Percentiles rank a stretch among this genome's conserved stretches.
Conservation (phyloP, 306 rosid species). For the Cicer yamashitae region DNA sequence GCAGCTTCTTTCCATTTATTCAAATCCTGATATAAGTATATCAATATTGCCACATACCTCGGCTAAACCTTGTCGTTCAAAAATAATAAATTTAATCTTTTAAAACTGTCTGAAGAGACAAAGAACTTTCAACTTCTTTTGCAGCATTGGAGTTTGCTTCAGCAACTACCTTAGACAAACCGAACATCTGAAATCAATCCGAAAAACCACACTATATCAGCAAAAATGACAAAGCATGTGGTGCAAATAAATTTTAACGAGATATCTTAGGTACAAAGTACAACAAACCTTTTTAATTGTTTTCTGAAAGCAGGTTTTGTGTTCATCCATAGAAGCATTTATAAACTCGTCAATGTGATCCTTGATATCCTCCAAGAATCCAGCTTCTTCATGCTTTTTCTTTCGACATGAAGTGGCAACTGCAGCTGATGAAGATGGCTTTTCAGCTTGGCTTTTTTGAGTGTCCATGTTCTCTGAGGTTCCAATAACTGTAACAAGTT, state of each 20-base stretch:
- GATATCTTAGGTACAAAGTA: conserved; percentile 6
- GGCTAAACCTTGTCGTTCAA: neutral
- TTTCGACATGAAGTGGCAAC: conserved; percentile 67
- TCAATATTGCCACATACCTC: neutral
- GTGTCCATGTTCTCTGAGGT: conserved; percentile 59
- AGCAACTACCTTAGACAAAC: conserved; percentile 80
- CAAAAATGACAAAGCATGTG: conserved; percentile 7
- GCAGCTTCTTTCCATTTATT: neutral
- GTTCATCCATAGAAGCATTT: conserved; percentile 90
- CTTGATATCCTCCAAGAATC: conserved; percentile 81
- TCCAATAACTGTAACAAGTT: conserved; percentile 39
- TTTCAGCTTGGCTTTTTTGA: conserved; percentile 54
- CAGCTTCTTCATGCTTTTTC: conserved; percentile 78
- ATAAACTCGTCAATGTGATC: conserved; percentile 92
- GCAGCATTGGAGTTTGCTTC: conserved; percentile 57
- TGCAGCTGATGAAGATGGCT: conserved; percentile 49
- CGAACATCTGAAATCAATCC: conserved; percentile 74
- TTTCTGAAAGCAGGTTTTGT: conserved; percentile 81
- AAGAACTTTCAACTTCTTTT: conserved; percentile 79
- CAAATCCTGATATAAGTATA: neutral
- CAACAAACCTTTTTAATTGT: conserved; percentile 73
- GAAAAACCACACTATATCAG: conserved; percentile 27
- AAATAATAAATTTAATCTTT: conserved; percentile 54
- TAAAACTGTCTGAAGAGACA: conserved; percentile 65
- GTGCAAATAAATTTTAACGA: conserved; percentile 2